Evolutionary conservation across 768 basidiomycete genomes (phyloP).

Genomic region (Auricularia auricula-judae): DNA sequence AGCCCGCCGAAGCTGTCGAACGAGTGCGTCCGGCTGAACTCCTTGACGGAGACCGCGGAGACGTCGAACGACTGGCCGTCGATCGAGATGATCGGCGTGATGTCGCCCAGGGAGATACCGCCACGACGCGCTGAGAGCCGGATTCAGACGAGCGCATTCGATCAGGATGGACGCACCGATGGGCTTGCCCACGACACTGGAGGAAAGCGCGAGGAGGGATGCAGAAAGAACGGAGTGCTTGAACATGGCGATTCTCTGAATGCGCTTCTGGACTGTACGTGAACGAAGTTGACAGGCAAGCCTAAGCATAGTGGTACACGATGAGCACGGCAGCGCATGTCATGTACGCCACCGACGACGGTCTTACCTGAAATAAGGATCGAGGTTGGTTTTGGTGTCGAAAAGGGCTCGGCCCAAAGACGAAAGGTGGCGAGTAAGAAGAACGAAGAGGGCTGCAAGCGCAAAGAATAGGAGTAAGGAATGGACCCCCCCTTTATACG

Average conservation of each 20-base stretch:
- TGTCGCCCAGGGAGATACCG: background rate
- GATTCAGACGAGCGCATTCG: too few species aligned
- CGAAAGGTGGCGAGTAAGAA: background rate
- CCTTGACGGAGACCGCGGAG: background rate
- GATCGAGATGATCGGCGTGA: background rate
- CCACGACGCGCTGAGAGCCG: background rate
- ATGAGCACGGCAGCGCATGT: background rate
- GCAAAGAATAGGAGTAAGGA: background rate
- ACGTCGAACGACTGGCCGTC: background rate
- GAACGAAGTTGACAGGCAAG: background rate
- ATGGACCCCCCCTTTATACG: too few species aligned
- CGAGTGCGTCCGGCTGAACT: background rate
- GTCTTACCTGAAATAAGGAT: background rate
- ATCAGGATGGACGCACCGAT: background rate
- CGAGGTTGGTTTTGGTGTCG: background rate
- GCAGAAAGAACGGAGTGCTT: background rate
- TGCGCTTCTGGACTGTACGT: background rate
- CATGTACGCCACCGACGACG: background rate
- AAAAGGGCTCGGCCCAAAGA: background rate
- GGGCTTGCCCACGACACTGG: background rate
- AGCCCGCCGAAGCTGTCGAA: slow-evolving; percentile 4
- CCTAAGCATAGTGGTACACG: background rate
- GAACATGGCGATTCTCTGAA: slow-evolving; percentile 1
- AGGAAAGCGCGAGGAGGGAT: background rate
- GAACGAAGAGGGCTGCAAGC: background rate